Conservation (phyloP, 2,329 filamentous ascomycete species). For the Fusarium palustre region DNA sequence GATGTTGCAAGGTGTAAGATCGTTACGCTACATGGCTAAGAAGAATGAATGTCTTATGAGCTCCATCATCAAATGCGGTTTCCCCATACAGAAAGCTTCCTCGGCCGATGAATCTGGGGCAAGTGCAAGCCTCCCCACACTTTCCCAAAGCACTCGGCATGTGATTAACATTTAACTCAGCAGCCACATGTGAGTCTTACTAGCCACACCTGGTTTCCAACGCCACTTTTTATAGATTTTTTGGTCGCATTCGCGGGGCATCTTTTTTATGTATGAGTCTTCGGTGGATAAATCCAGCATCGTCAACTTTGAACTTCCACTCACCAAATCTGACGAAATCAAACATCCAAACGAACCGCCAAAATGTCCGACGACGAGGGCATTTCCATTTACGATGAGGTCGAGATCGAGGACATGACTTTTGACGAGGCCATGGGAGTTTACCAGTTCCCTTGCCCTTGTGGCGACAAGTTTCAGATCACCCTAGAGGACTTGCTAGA, state of each 20-base stretch:
- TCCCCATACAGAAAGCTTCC: constrained; percentile 42
- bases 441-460: constrained; percentile 97
- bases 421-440: constrained; percentile 84
- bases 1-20: constrained; percentile 19
- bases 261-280: constrained; percentile 30
- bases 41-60: constrained; percentile 24
- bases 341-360: not conserved
- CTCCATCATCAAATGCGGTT: constrained; percentile 24
- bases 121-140: constrained; percentile 44
- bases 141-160: constrained; percentile 41
- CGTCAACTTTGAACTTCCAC: not conserved
- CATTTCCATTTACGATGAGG: constrained; percentile 91
- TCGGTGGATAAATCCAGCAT: constrained; percentile 2
- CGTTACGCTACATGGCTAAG: constrained; percentile 16
- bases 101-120: constrained; percentile 47
- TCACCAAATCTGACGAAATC: not conserved
- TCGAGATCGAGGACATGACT: constrained; percentile 99
- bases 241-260: constrained; percentile 46
- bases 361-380: constrained; percentile 72
- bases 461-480: constrained; percentile 96
- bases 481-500: constrained; percentile 85
- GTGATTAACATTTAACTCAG: constrained; percentile 44
- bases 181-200: constrained; percentile 1
- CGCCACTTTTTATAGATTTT: constrained; percentile 39
- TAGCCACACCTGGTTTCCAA: constrained; percentile 19